These are phyloP conservation scores for Meripilus lineatus DNA, from an alignment of 1,284 basidiomycete species.

Conservation along the genomic window DNA sequence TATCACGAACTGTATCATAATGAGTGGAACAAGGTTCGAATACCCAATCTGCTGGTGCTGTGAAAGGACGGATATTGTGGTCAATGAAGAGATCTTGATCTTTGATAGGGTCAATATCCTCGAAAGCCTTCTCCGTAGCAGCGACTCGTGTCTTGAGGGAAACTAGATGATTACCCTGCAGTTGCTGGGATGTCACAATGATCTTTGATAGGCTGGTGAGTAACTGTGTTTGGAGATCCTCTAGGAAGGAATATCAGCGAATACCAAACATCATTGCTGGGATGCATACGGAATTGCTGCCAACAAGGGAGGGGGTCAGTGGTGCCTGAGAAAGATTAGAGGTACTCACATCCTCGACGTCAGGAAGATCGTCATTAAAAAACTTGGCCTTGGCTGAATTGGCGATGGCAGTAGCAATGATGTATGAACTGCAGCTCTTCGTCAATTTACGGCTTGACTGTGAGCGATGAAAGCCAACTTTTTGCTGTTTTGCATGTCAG, in stretches of 20 bases:
- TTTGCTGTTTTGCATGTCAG: conserved; percentile 76
- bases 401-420: conserved; percentile 63
- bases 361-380: conserved; percentile 61
- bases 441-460: background rate
- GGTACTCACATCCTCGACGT: conserved; percentile 63
- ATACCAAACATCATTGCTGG: conserved; percentile 1
- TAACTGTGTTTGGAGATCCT: conserved; percentile 59
- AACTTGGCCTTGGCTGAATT: conserved; percentile 68
- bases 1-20: conserved; percentile 61
- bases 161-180: conserved; percentile 57
- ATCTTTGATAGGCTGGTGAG: conserved; percentile 49
- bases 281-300: conserved; percentile 62
- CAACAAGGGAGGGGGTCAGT: conserved; percentile 5
- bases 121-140: conserved; percentile 42
- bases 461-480: conserved; percentile 44
- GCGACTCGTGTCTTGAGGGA: conserved; percentile 44
- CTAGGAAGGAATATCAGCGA: conserved; percentile 31
- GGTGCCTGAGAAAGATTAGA: conserved; percentile 7
- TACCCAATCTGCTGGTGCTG: conserved; percentile 55
- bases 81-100: conserved; percentile 72
- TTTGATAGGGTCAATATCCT: conserved; percentile 44
- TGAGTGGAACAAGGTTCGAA: conserved; percentile 74
- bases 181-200: conserved; percentile 49
- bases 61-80: conserved; percentile 64
- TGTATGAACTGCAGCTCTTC: conserved; percentile 46